phyloP scores from a whole-genome alignment of 2,329 filamentous ascomycete species.

The Colletotrichum tropicale region DNA sequence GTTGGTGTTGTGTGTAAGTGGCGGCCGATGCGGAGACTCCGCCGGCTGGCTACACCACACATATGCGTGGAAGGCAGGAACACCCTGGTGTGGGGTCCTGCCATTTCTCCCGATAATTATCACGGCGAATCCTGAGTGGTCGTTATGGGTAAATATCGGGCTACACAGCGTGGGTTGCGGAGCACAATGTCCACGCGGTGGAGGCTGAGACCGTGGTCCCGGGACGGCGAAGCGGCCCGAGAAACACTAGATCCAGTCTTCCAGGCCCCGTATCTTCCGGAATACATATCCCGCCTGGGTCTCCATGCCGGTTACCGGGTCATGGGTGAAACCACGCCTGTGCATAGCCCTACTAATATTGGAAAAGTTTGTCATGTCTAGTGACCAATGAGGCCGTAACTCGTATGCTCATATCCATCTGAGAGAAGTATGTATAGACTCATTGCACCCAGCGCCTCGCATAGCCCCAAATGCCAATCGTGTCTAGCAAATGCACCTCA shows the following conservation, averaged over 20 bases:
- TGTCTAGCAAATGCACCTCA: fast-evolving
- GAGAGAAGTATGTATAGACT: not conserved
- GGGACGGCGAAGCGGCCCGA: not conserved
- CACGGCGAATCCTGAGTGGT: not conserved
- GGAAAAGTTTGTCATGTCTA: not conserved
- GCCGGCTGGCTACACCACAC: not conserved
- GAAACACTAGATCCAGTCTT: not conserved
- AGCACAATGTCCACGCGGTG: not conserved
- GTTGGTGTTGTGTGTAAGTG: not conserved
- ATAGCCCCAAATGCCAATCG: not conserved
- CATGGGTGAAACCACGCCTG: not conserved
- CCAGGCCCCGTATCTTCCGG: not conserved
- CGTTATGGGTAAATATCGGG: not conserved
- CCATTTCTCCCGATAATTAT: not conserved
- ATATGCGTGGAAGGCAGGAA: not conserved
- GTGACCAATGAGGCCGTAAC: not conserved
- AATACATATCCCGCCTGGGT: not conserved
- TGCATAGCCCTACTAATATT: not conserved
- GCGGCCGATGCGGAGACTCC: not conserved
- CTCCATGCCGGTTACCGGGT: not conserved
- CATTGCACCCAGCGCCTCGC: not conserved
- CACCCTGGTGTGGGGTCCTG: not conserved
- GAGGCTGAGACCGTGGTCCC: not conserved
- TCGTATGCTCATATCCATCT: not conserved
- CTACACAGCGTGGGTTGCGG: not conserved